Base-by-base conservation (phyloP, 495 filamentous ascomycete genomes). In the Terfezia boudieri region DNA sequence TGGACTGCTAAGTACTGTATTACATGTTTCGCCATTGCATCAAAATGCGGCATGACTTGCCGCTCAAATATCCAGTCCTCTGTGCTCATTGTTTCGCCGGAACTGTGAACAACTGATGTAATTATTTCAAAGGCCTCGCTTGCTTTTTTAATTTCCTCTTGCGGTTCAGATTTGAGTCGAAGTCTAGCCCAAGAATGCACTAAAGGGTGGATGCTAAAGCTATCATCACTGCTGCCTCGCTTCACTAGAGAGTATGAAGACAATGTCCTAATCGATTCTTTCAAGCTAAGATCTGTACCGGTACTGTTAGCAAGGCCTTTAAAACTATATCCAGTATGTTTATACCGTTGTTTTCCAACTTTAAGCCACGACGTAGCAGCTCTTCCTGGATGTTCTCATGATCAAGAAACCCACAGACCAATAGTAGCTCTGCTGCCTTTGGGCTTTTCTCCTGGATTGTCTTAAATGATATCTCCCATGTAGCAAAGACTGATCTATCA, bases 331-430 rank as follows among this genome's bases (percentile, higher is more conserved):
- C 38, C 10, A 43, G 38, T 11, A 43, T 16, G 16, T 43, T 43
- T 2, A 43, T 11, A 43, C 16, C 38, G 38, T 43, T 16, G 16
- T 16, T 43, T 10, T 43, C 38, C 10, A 43, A 43, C 20, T 20
- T 20, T 20, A 20, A 20, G 20, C 20, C 20, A 20, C 20, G 20
- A 20, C 20, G 20, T 10, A 60, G 10, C 7, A 61, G 20, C 26
- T 51, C 54, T 9, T 54, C 54, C 4, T 35, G 16, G 20, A 61
- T 59, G 5, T 57, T 37, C 8, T 53, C 36, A 14, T 59, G 56
- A 16, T 54, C 53, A 52, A 61, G n/a, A 49, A 61, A 59, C 46
- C 53, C 51, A 14, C 57, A 59, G 36, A 56, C 23, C 36, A 56
- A 36, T 10, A 59, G 52, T 8, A 61, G 48, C 50, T 61, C 46